Percentiles rank a stretch among this genome's conserved stretches.
Conservation (phyloP, 2,329 filamentous ascomycete species). For the Alternaria metachromatica region DNA sequence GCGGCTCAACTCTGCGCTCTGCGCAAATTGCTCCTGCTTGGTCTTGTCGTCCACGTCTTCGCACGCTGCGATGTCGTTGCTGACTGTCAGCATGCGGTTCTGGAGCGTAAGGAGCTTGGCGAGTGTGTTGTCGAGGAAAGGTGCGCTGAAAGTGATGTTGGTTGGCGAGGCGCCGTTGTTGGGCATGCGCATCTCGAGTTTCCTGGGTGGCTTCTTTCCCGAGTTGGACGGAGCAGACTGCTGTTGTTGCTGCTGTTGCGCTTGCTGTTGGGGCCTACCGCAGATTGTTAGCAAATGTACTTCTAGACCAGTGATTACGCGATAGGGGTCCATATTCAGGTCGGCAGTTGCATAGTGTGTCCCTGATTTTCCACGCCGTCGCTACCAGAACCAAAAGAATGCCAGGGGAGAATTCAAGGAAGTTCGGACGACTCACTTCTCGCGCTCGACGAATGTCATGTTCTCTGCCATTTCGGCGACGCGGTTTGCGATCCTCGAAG, state of each 20-base stretch:
- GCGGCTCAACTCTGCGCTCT: conserved; percentile 56
- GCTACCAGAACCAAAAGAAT: conserved; percentile 1
- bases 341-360: not conserved
- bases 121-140: conserved; percentile 61
- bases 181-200: conserved; percentile 58
- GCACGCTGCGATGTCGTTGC: conserved; percentile 54
- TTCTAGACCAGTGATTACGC: not conserved
- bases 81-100: conserved; percentile 58
- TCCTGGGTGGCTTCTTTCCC: conserved; percentile 54
- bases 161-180: conserved; percentile 43
- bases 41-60: conserved; percentile 55
- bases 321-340: not conserved
- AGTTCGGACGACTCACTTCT: conserved; percentile 35
- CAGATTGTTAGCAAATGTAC: conserved; percentile 15
- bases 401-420: not conserved
- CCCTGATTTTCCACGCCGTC: conserved; percentile 18
- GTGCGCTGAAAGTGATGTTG: conserved; percentile 58
- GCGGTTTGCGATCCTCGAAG: conserved; percentile 57
- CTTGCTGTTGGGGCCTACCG: conserved; percentile 27
- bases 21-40: conserved; percentile 58
- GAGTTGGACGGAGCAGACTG: conserved; percentile 19
- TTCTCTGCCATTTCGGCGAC: conserved; percentile 62
- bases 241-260: conserved; percentile 28
- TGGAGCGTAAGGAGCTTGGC: conserved; percentile 58
- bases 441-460: conserved; percentile 58